phyloP scores from a whole-genome alignment of 2,329 filamentous ascomycete species.

The Colletotrichum magnum region DNA sequence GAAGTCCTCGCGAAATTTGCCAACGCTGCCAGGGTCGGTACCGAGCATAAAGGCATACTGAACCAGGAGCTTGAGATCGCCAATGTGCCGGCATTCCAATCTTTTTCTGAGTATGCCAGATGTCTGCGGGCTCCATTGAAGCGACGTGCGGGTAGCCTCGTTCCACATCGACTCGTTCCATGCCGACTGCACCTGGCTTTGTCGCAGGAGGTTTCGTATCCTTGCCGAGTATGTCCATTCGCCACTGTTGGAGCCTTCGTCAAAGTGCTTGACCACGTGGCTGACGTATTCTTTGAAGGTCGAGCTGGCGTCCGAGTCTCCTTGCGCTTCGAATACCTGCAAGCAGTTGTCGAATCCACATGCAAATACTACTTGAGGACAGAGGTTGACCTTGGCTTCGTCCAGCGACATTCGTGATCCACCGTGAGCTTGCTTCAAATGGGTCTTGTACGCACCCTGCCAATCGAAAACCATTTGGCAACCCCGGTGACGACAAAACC shows the following conservation, averaged over 20 bases:
- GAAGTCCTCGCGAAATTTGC: conserved; percentile 51
- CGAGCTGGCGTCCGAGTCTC: conserved; percentile 54
- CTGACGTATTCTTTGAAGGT: conserved; percentile 61
- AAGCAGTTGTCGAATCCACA: conserved; percentile 62
- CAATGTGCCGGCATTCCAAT: conserved; percentile 61
- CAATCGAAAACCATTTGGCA: conserved; percentile 63
- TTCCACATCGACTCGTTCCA: conserved; percentile 56
- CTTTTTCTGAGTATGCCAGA: conserved; percentile 59
- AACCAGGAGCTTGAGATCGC: conserved; percentile 55
- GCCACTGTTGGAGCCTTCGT: conserved; percentile 56
- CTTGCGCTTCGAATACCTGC: conserved; percentile 59
- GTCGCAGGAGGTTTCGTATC: conserved; percentile 61
- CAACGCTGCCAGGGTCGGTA: conserved; percentile 47
- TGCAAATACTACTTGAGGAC: conserved; percentile 63
- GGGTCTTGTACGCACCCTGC: conserved; percentile 62
- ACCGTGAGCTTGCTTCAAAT: conserved; percentile 60
- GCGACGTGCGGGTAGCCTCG: conserved; percentile 50
- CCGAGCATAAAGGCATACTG: conserved; percentile 57
- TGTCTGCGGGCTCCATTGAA: conserved; percentile 59
- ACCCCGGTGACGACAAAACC: conserved; percentile 59
- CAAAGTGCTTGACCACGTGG: conserved; percentile 63
- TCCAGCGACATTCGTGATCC: conserved; percentile 58
- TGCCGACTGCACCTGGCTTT: conserved; percentile 52
- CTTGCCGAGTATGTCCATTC: conserved; percentile 61
- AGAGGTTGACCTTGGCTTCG: conserved; percentile 59